Conservation (phyloP, 139 green algal species). For the Mychonastes homosphaera region DNA sequence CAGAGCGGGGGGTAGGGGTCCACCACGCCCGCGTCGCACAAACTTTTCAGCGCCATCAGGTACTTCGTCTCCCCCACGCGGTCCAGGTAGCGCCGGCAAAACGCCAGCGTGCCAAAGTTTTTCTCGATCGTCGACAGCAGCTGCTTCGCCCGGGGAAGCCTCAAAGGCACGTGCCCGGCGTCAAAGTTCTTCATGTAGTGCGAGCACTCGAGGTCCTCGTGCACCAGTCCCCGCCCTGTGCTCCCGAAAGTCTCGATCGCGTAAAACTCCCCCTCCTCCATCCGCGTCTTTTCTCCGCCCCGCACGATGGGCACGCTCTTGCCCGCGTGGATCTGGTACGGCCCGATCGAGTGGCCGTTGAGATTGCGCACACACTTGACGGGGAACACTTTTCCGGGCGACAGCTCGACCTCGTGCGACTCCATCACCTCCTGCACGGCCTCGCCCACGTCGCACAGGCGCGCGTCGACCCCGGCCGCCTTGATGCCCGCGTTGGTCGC, state of each 20-base stretch:
- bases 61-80: constrained; percentile 96
- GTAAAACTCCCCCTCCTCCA: constrained; percentile 99
- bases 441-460: constrained; percentile 90
- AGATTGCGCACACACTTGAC: constrained; percentile 86
- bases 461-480: constrained; percentile 86
- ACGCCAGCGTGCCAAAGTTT: constrained; percentile 97
- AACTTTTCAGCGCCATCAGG: constrained; percentile 97
- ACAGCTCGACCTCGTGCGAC: constrained; percentile 89
- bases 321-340: constrained; percentile 90
- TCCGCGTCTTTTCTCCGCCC: constrained; percentile 77
- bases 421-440: constrained; percentile 92
- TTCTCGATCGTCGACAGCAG: constrained; percentile 91
- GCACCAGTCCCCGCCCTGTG: constrained; percentile 63
- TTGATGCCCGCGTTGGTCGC: constrained; percentile 87
- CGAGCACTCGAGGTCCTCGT: constrained; percentile 93
- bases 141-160: constrained; percentile 86
- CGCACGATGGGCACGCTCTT: constrained; percentile 67
- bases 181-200: constrained; percentile 99
- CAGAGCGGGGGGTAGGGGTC: constrained; percentile 91
- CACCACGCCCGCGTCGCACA: constrained; percentile 85
- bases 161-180: constrained; percentile 74
- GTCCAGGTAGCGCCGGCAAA: constrained; percentile 90
- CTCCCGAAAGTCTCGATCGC: constrained; percentile 98
- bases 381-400: background rate
- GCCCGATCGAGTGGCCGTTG: constrained; percentile 93